Evolutionary conservation across 805 yeast genomes (phyloP).

Genomic region (Saccharomycodes ludwigii): DNA sequence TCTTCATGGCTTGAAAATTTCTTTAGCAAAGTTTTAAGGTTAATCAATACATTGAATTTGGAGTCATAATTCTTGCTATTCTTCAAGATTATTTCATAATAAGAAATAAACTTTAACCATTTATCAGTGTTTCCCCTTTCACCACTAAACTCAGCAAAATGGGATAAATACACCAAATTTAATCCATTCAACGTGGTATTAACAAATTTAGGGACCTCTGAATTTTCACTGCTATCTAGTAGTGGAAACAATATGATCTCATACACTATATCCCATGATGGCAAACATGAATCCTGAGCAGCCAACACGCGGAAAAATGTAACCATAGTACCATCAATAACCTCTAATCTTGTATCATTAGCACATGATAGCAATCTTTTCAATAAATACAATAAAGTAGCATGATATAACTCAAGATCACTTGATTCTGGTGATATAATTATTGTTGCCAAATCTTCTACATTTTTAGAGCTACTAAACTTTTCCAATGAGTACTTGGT

Average conservation of each 20-base stretch:
- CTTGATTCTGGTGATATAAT: slow-evolving; percentile 14
- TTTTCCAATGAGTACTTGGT: too few species aligned
- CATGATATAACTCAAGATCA: slow-evolving; percentile 21
- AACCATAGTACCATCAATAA: slow-evolving; percentile 80
- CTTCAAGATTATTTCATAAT: slow-evolving; percentile 30
- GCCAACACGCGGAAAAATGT: slow-evolving; percentile 76
- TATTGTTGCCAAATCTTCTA: slow-evolving; percentile 16
- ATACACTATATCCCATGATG: slow-evolving; percentile 61
- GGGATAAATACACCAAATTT: slow-evolving; percentile 45
- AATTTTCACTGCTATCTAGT: slow-evolving; percentile 24
- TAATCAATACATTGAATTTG: slow-evolving; percentile 36
- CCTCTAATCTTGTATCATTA: slow-evolving; percentile 58
- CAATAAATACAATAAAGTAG: slow-evolving; percentile 54
- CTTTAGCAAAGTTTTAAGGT: slow-evolving; percentile 42
- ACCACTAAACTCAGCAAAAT: slow-evolving; percentile 27
- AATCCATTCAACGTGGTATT: slow-evolving; percentile 53
- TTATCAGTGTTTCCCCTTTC: slow-evolving; percentile 18
- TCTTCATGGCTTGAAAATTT: slow-evolving; percentile 24
- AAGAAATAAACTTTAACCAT: slow-evolving; percentile 49
- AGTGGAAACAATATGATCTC: slow-evolving; percentile 46
- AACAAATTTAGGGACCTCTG: slow-evolving; percentile 50
- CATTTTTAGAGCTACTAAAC: slow-evolving; percentile 7
- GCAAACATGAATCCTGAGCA: slow-evolving; percentile 47
- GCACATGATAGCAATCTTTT: slow-evolving; percentile 51
- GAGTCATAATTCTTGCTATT: slow-evolving; percentile 30